Evolutionary conservation across 371 early-diverging fungal species (phyloP), one percentile per base, ranked within the genome.

Genomic region (Syncephalastrum sp.): DNA sequence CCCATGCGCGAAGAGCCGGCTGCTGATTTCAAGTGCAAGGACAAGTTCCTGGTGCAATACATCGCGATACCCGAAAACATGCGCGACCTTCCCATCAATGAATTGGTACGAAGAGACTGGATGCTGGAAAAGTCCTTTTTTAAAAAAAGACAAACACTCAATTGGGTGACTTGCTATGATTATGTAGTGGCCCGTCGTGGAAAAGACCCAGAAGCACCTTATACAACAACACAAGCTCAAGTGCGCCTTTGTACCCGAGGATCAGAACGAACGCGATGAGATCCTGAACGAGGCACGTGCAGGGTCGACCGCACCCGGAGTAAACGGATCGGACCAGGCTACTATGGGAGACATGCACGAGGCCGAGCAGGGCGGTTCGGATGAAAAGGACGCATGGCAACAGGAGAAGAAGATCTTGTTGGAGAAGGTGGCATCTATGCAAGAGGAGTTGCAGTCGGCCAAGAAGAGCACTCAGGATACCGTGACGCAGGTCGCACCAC

Each of bases 41-140:
- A 91, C 82, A 90, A 90, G 73, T 91, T 91, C 64, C 65, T 90
- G 24, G 78, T 91, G n/a, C 90, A 90, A 68, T 33, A 33, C 12
- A 33, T 33, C 38, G 38, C 38, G 8, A 33, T 33, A 33, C 17
- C 42, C 50, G n/a, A 55, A 50, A 13, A 47, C 29, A 24, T 52
- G 58, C 38, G 55, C 53, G 17, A 43, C 50, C 24, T 46, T 66
- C 27, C 53, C 25, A 54, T 66, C 19, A 47, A 43, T 6, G 66
- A 66, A 43, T 42, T 66, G 59, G 66, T 66, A 66, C 10, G 38
- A 33, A 33, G 4, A 29, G 4, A 29, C 7, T 29, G 29, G 29
- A 29, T 29, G 7, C 7, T 29, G 29, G 29, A 29, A 7, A 7
- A 7, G 7, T 3, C 0, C 0, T 21, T 21, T 21, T 21, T 21